A percentile compares a stretch with the other conserved stretches of the same genome.
Evolutionary conservation across 75 land plant species (phyloP).

Genomic region (Sequoia sempervirens): DNA sequence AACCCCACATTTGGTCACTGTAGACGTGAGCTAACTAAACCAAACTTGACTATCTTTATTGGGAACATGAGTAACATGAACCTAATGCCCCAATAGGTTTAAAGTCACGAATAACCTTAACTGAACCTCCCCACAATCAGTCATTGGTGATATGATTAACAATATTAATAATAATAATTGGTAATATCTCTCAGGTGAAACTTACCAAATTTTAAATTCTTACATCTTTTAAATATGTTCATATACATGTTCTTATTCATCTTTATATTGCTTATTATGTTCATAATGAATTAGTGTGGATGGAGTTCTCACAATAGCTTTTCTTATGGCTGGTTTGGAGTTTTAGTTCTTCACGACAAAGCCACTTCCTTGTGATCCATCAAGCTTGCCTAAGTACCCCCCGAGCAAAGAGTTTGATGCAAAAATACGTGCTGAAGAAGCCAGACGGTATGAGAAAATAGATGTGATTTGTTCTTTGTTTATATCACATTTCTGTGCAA

Average conservation of each 20-base stretch:
- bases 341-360: constrained; percentile 77
- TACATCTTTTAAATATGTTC: background rate
- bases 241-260: background rate
- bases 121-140: background rate
- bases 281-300: background rate
- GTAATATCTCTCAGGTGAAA: background rate
- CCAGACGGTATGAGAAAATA: constrained; percentile 48
- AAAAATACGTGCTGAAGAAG: constrained; percentile 69
- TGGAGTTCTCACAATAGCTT: background rate
- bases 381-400: constrained; percentile 80
- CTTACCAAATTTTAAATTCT: background rate
- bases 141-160: background rate
- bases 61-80: background rate
- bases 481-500: background rate
- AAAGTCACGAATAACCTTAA: background rate
- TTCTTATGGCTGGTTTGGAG: background rate
- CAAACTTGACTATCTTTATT: background rate
- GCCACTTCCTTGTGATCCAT: constrained; percentile 80
- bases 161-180: background rate
- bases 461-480: background rate
- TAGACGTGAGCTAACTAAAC: background rate
- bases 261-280: background rate
- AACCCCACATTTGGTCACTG: background rate
- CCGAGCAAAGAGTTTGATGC: constrained; percentile 87
- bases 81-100: background rate